Conservation (phyloP, 1,139 yeast genomes). For the Candida mesenterica region DNA sequence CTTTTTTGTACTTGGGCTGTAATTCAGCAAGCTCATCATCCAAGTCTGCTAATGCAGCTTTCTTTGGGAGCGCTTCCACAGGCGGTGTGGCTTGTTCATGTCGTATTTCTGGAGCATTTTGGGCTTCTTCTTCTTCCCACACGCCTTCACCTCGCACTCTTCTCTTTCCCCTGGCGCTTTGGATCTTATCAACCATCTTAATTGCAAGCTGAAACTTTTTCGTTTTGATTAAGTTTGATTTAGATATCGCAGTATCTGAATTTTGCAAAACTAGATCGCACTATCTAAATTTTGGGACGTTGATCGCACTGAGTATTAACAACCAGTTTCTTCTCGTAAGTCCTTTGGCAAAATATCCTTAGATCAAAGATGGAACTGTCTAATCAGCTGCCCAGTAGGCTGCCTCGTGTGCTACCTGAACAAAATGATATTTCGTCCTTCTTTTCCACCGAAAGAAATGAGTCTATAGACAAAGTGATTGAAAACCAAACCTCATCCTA, state of each 20-base stretch:
- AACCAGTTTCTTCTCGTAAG: too few species aligned
- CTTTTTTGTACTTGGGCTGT: neutral
- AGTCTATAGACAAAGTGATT: neutral
- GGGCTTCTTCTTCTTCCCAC: conserved; percentile 13
- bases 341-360: neutral
- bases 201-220: too few species aligned
- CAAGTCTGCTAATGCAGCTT: neutral
- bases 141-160: conserved; percentile 14
- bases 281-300: too few species aligned
- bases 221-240: neutral
- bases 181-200: conserved; percentile 3
- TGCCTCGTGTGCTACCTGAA: conserved; percentile 1
- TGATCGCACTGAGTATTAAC: too few species aligned
- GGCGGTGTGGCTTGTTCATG: too few species aligned
- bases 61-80: too few species aligned
- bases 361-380: neutral
- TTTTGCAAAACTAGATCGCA: too few species aligned
- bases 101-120: neutral
- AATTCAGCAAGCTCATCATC: neutral
- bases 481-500: conserved; percentile 27
- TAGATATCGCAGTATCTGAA: neutral
- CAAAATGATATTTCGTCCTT: conserved; percentile 18
- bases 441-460: conserved; percentile 10
- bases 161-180: conserved; percentile 20
- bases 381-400: conserved; percentile 2